Evolutionary conservation across 2,329 filamentous ascomycete species (phyloP), one percentile per base, ranked within the genome.

Genomic region (Phyllosticta citriasiana): DNA sequence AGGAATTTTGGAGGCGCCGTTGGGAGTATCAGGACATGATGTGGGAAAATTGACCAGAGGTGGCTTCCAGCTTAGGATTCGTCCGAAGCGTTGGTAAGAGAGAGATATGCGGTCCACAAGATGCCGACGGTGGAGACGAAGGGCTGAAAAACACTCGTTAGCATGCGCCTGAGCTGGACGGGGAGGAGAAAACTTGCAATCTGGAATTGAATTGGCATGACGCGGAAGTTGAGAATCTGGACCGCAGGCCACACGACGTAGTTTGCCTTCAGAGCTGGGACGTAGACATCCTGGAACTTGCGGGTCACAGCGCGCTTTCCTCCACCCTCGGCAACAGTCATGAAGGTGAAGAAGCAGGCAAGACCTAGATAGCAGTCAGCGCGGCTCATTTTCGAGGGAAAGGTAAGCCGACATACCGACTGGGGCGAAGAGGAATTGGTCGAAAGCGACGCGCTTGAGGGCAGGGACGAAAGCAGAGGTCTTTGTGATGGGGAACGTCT

Each of bases 101-200:
- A 97, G 10, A 99, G 84, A 74, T 97, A 99, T 22, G 92, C 93
- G 10, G 94, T 97, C 94, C 93, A 97, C 35, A 91, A 91, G 69
- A 97, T 97, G 81, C 93, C 93, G 61, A 99, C 78, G 8, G 90
- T 95, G 16, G 93, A 97, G 8, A 97, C 93, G 72, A 99, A 97
- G 0, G 93, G 93, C 92, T 96, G 69, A 53, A 53, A 40, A 35
- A 12, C 22, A 25, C 66, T 57, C 60, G 62, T 63, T 53, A 63
- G 30, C 47, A 12, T 26, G 16, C 12, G 40, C 16, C 25, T 26
- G 9, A 52, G 16, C 47, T 47, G 69, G 60, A 67, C 68, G 61
- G 68, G 65, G 55, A 59, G 65, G 55, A 59, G 9, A n/a, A 50
- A 27, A 50, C 35, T 40, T 78, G 97, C 92, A 76, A 99, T 88